A percentile compares a stretch with the other conserved stretches of the same genome.
phyloP scores from a whole-genome alignment of 2,329 filamentous ascomycete species.

The Aureobasidium melanogenum region DNA sequence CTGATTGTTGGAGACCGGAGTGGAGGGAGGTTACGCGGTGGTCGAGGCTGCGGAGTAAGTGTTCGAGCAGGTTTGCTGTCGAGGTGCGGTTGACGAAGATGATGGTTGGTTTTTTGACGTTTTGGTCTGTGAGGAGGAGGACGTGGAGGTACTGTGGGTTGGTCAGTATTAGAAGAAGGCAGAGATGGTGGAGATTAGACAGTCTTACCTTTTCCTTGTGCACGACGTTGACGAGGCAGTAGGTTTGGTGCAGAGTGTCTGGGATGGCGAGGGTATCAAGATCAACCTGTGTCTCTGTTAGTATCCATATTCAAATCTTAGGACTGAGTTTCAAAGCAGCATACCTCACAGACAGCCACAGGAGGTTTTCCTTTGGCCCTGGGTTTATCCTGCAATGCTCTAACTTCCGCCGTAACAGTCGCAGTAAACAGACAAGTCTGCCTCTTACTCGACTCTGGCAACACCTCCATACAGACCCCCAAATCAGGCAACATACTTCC shows the following conservation, averaged over 20 bases:
- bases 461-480: conserved; percentile 72
- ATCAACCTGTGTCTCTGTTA: conserved; percentile 43
- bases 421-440: conserved; percentile 95
- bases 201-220: conserved; percentile 62
- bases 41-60: conserved; percentile 72
- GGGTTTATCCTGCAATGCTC: conserved; percentile 72
- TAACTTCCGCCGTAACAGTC: conserved; percentile 86
- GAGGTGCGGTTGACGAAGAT: conserved; percentile 90
- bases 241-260: conserved; percentile 69
- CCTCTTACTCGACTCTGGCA: conserved; percentile 69
- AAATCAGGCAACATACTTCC: conserved; percentile 94
- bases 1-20: conserved; percentile 73
- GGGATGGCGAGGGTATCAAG: conserved; percentile 66
- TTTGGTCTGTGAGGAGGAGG: conserved; percentile 70
- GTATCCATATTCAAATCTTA: no score
- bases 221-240: conserved; percentile 80
- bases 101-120: conserved; percentile 69
- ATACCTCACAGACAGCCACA: conserved; percentile 72
- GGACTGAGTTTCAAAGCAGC: not conserved
- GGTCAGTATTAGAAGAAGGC: not conserved
- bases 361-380: conserved; percentile 60
- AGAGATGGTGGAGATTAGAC: not conserved
- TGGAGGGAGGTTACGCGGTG: conserved; percentile 90
- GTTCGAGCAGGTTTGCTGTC: conserved; percentile 82
- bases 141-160: conserved; percentile 63